Conservation (phyloP, 257 asterid species). For the Capsicum rhomboideum region DNA sequence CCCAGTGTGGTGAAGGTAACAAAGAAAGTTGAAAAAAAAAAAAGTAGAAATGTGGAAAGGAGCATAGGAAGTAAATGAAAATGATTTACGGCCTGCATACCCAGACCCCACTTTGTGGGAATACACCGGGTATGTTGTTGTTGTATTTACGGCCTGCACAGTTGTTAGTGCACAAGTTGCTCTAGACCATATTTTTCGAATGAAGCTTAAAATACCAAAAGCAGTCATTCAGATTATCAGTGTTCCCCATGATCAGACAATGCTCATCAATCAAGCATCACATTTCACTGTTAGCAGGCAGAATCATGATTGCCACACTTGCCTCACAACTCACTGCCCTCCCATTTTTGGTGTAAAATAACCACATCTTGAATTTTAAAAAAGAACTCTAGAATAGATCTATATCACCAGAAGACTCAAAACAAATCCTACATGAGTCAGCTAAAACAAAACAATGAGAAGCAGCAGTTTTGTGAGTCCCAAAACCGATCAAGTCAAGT, state of each 20-base stretch:
- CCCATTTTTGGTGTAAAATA: background rate
- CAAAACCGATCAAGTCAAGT: background rate
- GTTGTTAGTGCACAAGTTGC: background rate
- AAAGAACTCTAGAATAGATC: background rate
- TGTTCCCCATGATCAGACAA: background rate
- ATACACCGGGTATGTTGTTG: too few relatives aligned
- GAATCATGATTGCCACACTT: background rate
- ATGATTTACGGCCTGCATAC: background rate
- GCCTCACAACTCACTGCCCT: background rate
- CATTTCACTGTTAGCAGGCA: background rate
- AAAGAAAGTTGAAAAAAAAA: background rate
- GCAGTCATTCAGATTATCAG: background rate
- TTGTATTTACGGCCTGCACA: background rate
- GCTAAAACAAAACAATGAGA: background rate
- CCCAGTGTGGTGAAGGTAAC: background rate
- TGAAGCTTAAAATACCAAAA: background rate
- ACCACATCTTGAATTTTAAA: background rate
- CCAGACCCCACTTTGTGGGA: too few relatives aligned
- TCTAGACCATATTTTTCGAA: background rate
- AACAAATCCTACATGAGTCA: background rate
- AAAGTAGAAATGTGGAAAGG: background rate
- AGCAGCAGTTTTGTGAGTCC: background rate
- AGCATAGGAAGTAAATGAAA: background rate
- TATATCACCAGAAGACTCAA: background rate
- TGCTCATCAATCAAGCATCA: background rate